These are phyloP conservation scores for Trichoderma orchidacearum DNA, from an alignment of 495 filamentous ascomycete genomes.

Conservation along the genomic window DNA sequence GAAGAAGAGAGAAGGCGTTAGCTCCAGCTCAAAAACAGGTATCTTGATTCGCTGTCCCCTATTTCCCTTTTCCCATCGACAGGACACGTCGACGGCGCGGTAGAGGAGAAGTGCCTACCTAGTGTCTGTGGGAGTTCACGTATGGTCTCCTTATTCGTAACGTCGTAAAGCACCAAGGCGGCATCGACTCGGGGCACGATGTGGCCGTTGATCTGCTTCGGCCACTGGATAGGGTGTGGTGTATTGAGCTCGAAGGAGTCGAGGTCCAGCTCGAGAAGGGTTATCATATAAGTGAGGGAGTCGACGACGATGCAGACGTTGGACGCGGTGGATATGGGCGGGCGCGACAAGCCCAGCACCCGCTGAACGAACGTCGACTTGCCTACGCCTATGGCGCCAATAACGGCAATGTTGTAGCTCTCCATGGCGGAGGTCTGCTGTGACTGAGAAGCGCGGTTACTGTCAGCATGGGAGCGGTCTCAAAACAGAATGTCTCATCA, in stretches of 20 bases:
- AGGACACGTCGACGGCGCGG: background rate
- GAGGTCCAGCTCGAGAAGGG: conserved; percentile 63
- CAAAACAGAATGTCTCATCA: background rate
- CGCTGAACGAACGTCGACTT: conserved; percentile 84
- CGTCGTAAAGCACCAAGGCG: conserved; percentile 74
- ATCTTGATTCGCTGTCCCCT: background rate
- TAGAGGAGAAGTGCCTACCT: conserved; percentile 39
- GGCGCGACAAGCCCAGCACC: conserved; percentile 53
- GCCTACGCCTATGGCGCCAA: conserved; percentile 68
- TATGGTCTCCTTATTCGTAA: conserved; percentile 59
- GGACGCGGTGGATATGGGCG: conserved; percentile 39
- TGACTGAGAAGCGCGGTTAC: conserved; percentile 5
- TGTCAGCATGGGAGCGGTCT: conserved; percentile 9
- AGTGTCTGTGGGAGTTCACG: conserved; percentile 52
- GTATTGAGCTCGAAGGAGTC: conserved; percentile 54
- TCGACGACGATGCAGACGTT: conserved; percentile 66
- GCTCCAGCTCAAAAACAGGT: background rate
- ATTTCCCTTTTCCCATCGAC: background rate
- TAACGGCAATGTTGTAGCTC: conserved; percentile 71
- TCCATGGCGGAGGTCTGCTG: conserved; percentile 27
- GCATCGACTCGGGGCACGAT: conserved; percentile 66
- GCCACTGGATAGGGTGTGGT: conserved; percentile 63
- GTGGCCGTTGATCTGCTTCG: conserved; percentile 51
- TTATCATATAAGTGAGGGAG: conserved; percentile 61
- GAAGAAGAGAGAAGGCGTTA: background rate